Percentiles rank a stretch among this genome's conserved stretches.
These are phyloP conservation scores for Trichoderma endophyticum DNA, from an alignment of 2,329 filamentous ascomycete genomes.

Conservation along the genomic window DNA sequence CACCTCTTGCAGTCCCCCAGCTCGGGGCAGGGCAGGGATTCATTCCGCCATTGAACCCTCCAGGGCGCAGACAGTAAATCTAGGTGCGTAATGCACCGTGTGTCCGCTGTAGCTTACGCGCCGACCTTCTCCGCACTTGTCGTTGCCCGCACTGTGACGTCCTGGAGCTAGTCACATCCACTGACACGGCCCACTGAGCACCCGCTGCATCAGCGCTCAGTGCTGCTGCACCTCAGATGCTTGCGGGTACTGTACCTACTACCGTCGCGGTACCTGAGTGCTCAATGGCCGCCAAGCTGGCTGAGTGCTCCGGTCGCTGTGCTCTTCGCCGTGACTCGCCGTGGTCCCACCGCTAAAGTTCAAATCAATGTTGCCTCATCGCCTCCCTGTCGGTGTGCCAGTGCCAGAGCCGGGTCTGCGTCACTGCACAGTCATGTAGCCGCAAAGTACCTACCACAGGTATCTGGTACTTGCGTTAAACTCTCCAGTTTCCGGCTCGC, in stretches of 20 bases:
- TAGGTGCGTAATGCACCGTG: neutral
- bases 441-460: neutral
- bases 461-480: neutral
- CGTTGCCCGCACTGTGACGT: neutral
- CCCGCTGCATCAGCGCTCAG: neutral
- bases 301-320: neutral
- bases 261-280: conserved; percentile 3
- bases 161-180: neutral
- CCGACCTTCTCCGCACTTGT: neutral
- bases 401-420: neutral
- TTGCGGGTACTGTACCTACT: conserved; percentile 14
- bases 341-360: neutral
- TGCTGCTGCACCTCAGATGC: conserved; percentile 1
- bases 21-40: neutral
- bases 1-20: neutral
- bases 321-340: neutral
- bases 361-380: conserved; percentile 2
- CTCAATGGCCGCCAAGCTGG: neutral
- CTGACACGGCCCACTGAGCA: neutral
- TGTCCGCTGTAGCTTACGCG: neutral
- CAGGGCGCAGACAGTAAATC: conserved; percentile 1
- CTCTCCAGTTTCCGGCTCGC: neutral
- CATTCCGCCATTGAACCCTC: conserved; percentile 2
- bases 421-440: conserved; percentile 6
- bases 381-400: conserved; percentile 12